Evolutionary conservation across 2,329 filamentous ascomycete species (phyloP).

Genomic region (Periglandula ipomoeae): DNA sequence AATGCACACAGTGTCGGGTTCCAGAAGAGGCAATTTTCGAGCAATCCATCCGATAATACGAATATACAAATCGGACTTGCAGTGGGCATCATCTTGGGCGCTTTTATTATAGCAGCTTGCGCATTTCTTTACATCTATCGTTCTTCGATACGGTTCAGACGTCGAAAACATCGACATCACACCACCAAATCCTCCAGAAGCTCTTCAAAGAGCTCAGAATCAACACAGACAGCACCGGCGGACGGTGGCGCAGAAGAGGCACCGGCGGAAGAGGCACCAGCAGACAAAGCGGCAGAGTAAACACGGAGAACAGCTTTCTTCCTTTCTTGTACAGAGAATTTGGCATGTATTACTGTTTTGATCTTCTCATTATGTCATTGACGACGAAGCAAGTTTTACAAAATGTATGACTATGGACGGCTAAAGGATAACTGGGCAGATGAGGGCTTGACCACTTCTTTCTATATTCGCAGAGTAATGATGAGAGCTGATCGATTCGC

Average conservation of each 20-base stretch:
- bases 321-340: not conserved
- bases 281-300: no score
- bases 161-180: conserved; percentile 15
- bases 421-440: not conserved
- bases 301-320: no score
- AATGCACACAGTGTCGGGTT: no score
- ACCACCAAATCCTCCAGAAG: conserved; percentile 23
- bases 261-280: not conserved
- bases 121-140: conserved; percentile 33
- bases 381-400: not conserved
- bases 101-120: conserved; percentile 27
- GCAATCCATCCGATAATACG: conserved; percentile 20
- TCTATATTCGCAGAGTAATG: not conserved
- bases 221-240: conserved; percentile 5
- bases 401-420: not conserved
- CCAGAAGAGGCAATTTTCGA: conserved; percentile 18
- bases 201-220: conserved; percentile 17
- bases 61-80: conserved; percentile 34
- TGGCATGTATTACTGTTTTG: no score
- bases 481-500: not conserved
- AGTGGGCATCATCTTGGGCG: conserved; percentile 30
- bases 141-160: conserved; percentile 25
- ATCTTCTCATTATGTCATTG: not conserved
- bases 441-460: not conserved
- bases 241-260: not conserved